These are phyloP conservation scores for Excoecaria cochinchinensis DNA, from an alignment of 345 rosid genomes.

Conservation along the genomic window DNA sequence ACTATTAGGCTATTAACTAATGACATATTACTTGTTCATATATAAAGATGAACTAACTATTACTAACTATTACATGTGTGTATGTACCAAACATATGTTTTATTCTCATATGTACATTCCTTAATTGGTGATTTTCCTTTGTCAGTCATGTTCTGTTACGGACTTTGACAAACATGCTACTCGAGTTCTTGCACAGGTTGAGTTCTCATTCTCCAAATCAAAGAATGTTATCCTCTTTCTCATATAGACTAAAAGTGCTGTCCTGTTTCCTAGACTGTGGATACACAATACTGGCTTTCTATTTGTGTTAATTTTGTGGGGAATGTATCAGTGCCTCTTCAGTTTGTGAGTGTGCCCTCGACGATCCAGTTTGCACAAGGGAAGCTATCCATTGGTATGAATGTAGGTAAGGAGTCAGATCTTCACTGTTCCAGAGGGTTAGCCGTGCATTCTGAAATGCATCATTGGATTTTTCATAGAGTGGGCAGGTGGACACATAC, in stretches of 20 bases:
- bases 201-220: slow-evolving; percentile 17
- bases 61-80: background rate
- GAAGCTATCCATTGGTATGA: slow-evolving; percentile 50
- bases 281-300: slow-evolving; percentile 36
- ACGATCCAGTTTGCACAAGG: slow-evolving; percentile 42
- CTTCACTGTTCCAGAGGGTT: background rate
- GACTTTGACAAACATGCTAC: slow-evolving; percentile 36
- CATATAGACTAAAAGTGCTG: slow-evolving; percentile 7
- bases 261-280: slow-evolving; percentile 34
- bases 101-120: background rate
- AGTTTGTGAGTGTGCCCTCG: slow-evolving; percentile 38
- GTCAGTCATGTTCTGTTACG: slow-evolving; percentile 34
- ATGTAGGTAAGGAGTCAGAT: slow-evolving; percentile 28
- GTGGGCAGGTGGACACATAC: no score
- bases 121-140: background rate
- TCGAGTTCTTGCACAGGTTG: slow-evolving; percentile 35
- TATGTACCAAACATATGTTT: background rate
- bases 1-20: background rate
- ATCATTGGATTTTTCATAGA: no score
- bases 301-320: slow-evolving; percentile 26
- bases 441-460: no score
- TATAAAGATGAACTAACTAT: background rate
- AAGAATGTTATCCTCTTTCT: background rate
- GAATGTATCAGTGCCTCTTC: slow-evolving; percentile 41
- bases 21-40: background rate